Evolutionary conservation across 768 basidiomycete genomes (phyloP).

Genomic region (Calocybe indica): DNA sequence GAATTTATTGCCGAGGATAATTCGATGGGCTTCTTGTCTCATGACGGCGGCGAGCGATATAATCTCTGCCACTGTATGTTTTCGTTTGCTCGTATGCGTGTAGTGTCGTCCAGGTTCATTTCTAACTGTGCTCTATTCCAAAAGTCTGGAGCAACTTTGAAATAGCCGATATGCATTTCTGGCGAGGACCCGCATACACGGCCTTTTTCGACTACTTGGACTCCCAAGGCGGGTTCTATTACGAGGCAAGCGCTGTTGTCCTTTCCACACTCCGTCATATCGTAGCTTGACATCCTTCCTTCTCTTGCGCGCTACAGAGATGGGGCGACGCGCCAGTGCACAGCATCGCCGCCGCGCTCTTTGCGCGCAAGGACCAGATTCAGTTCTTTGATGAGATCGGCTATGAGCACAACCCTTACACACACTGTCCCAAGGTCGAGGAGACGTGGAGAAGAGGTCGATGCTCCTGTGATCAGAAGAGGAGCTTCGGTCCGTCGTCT

Average conservation of each 20-base stretch:
- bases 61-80: slow-evolving; percentile 74
- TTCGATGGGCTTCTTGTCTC: slow-evolving; percentile 58
- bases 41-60: slow-evolving; percentile 65
- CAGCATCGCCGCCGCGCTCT: slow-evolving; percentile 72
- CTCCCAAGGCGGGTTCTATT: slow-evolving; percentile 60
- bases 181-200: slow-evolving; percentile 57
- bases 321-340: slow-evolving; percentile 91
- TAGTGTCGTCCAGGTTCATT: background rate
- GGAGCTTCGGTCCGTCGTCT: slow-evolving; percentile 52
- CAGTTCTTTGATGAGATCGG: slow-evolving; percentile 85
- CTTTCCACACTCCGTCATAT: slow-evolving; percentile 24
- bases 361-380: slow-evolving; percentile 62
- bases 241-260: slow-evolving; percentile 42
- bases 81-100: slow-evolving; percentile 26
- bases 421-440: slow-evolving; percentile 54
- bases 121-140: background rate
- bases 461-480: slow-evolving; percentile 55
- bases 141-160: slow-evolving; percentile 70
- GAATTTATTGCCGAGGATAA: slow-evolving; percentile 53
- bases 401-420: slow-evolving; percentile 73
- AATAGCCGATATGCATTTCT: slow-evolving; percentile 64
- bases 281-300: slow-evolving; percentile 31
- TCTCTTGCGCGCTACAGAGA: slow-evolving; percentile 38
- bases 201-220: slow-evolving; percentile 65
- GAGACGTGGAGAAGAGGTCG: slow-evolving; percentile 42